Evolutionary conservation across 257 asterid species (phyloP).

Genomic region (Primulina huaijiensis): DNA sequence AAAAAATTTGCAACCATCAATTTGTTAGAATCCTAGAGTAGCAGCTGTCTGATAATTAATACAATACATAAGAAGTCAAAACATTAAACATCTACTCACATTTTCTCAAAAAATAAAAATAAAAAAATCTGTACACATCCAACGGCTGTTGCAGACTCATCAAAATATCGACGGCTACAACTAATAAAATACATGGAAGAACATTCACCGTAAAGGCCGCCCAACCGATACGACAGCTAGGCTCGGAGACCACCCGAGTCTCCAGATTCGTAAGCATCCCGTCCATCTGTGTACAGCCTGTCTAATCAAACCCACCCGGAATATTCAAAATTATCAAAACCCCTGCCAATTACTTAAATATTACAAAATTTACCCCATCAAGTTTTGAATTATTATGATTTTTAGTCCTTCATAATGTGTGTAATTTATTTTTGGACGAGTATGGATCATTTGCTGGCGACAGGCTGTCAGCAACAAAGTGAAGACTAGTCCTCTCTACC

Average conservation of each 20-base stretch:
- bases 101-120: no score
- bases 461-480: slow-evolving; percentile 91
- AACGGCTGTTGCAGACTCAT: not conserved
- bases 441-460: slow-evolving; percentile 55
- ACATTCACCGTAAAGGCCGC: not conserved
- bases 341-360: slow-evolving; percentile 2
- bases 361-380: not conserved
- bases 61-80: no score
- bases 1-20: no score
- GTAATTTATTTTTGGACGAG: slow-evolving; percentile 42
- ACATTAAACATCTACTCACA: no score
- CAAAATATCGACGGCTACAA: not conserved
- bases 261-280: not conserved
- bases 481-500: slow-evolving; percentile 34
- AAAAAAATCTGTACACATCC: not conserved
- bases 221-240: not conserved
- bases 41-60: no score
- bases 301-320: slow-evolving; percentile 5
- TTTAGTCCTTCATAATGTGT: not conserved
- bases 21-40: no score
- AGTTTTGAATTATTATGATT: slow-evolving; percentile 3
- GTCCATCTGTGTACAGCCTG: slow-evolving; percentile 57
- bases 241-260: not conserved
- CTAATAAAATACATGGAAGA: not conserved
- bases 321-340: not conserved